Evolutionary conservation across 306 rosid genomes (phyloP), one percentile per base, ranked within the genome.

Genomic region (Purshia tridentata): DNA sequence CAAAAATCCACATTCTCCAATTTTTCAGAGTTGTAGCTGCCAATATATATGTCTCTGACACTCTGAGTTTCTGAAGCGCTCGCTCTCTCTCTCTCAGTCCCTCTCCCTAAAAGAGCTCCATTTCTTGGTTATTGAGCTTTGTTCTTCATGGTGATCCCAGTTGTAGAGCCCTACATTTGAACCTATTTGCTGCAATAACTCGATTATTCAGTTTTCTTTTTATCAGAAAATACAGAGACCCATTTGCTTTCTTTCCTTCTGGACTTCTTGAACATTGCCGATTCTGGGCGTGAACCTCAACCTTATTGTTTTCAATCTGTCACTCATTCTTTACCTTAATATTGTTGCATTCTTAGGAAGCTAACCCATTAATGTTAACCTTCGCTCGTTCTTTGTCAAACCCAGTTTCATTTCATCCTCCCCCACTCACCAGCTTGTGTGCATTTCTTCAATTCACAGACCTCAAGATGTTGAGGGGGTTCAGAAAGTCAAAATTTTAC

Each of bases 401-500:
- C 50, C 72, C 64, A 12, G 22, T 39, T 29, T 16, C 15, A 39
- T 62, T 62, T 62, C 16, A 62, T 41, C 67, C 40, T 41, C n/a
- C 67, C 29, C 0, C 16, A 41, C n/a, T 62, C n/a, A 41, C 41
- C 64, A 22, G 74, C 19, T 41, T 53, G 16, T 70, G 55, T 20
- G 52, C 19, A 4, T 20, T 42, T 35, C 10, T 40, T 22, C 67
- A 14, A 16, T 69, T 73, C 69, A 11, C 20, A 13, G 82, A 59
- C 29, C 53, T 69, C 62, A 83, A 77, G 61, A 92, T 92, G 90
- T 81, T 92, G 47, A 83, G 82, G 47, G 80, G 81, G 78, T 71
- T 92, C n/a, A 65, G 84, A 53, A 92, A 82, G 76, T 82, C 93
- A 0, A 92, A 83, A 49, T 85, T 86, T 68, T 65, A 80, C 81